Evolutionary conservation across 495 filamentous ascomycete genomes (phyloP).

Genomic region (Mycothermus thermophilus): DNA sequence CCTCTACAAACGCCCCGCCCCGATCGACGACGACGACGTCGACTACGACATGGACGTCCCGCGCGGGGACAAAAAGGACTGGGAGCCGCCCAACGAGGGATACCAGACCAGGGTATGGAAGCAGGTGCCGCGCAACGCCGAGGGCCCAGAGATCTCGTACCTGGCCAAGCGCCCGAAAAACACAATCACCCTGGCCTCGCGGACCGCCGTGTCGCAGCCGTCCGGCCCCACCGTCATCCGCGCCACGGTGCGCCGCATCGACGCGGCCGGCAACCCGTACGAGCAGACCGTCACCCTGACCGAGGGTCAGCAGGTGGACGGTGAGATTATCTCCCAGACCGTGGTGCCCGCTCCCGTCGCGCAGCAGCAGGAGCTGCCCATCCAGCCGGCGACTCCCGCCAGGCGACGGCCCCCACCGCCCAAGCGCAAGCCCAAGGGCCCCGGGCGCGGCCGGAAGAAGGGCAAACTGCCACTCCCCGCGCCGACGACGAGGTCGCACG

Average conservation of each 20-base stretch:
- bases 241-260: conserved; percentile 62
- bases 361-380: conserved; percentile 12
- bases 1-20: conserved; percentile 45
- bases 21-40: conserved; percentile 38
- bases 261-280: conserved; percentile 63
- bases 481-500: conserved; percentile 13
- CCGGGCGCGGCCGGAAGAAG: conserved; percentile 55
- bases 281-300: conserved; percentile 69
- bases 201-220: conserved; percentile 26
- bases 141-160: conserved; percentile 63
- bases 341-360: conserved; percentile 27
- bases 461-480: conserved; percentile 35
- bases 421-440: conserved; percentile 58
- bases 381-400: conserved; percentile 22
- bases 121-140: conserved; percentile 59
- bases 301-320: conserved; percentile 69
- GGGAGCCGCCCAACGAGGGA: conserved; percentile 36
- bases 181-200: conserved; percentile 33
- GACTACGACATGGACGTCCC: conserved; percentile 32
- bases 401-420: conserved; percentile 57
- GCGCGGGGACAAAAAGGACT: conserved; percentile 34
- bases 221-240: conserved; percentile 44
- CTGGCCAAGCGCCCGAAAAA: conserved; percentile 78
- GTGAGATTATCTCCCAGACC: conserved; percentile 54
- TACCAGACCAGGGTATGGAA: conserved; percentile 69